Evolutionary conservation across 1,284 basidiomycete species (phyloP).

Genomic region (Clitocybe nebularis): DNA sequence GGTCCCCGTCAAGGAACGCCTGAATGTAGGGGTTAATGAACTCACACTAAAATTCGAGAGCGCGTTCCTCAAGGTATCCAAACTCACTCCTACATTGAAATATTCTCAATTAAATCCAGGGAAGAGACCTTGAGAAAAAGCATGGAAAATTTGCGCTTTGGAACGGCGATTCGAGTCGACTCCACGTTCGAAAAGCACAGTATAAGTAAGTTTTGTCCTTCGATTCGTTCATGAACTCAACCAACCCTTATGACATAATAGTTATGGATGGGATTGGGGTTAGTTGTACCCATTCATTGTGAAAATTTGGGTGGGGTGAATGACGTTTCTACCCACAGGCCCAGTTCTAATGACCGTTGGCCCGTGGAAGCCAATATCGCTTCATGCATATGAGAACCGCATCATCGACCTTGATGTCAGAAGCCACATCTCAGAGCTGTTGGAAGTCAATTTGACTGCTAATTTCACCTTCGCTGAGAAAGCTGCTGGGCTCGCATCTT

Average conservation of each 20-base stretch:
- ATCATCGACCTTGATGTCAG: conserved; percentile 64
- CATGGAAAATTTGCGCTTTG: conserved; percentile 62
- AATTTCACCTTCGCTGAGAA: conserved; percentile 40
- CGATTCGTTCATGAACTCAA: not conserved
- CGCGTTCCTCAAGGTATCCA: conserved; percentile 63
- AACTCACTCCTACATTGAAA: not conserved
- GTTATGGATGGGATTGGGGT: conserved; percentile 89
- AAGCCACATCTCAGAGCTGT: conserved; percentile 45
- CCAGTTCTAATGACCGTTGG: conserved; percentile 75
- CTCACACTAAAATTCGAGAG: conserved; percentile 72
- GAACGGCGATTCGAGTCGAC: conserved; percentile 85
- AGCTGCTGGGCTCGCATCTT: conserved; percentile 32
- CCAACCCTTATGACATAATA: conserved; percentile 24
- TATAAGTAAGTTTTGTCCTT: conserved; percentile 57
- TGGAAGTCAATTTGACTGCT: conserved; percentile 49
- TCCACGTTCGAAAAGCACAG: conserved; percentile 87
- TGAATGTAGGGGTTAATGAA: conserved; percentile 62
- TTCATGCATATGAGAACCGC: conserved; percentile 64
- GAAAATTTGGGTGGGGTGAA: not conserved
- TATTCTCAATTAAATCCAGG: conserved; percentile 32
- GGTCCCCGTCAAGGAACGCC: conserved; percentile 47
- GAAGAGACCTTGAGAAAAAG: conserved; percentile 60
- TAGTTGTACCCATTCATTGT: conserved; percentile 14
- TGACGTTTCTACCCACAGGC: conserved; percentile 35
- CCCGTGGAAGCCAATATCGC: conserved; percentile 73